Conservation (phyloP, 345 rosid species). For the Anacardium occidentale region DNA sequence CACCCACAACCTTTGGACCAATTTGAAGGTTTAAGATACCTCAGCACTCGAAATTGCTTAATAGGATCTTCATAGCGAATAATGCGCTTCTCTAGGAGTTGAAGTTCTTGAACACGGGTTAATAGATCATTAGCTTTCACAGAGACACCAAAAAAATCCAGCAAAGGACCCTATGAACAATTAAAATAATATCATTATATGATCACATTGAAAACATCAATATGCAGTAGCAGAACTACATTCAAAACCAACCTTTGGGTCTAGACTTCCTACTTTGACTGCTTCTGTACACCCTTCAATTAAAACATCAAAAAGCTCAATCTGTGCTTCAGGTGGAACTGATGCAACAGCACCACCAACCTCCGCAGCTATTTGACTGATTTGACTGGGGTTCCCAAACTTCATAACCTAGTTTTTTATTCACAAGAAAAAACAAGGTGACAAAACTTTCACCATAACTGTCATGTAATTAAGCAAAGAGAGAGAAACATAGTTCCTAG, state of each 20-base stretch:
- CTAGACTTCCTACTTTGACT: conserved; percentile 57
- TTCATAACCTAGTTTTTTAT: conserved; percentile 66
- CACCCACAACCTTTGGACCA: conserved; percentile 99
- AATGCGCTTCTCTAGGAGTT: conserved; percentile 81
- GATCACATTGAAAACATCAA: neutral
- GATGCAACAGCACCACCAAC: conserved; percentile 83
- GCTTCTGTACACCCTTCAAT: conserved; percentile 89
- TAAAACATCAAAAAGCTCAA: conserved; percentile 85
- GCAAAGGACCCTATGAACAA: conserved; percentile 70
- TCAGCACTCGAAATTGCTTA: conserved; percentile 79
- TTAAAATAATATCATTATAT: neutral
- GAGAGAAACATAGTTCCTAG: neutral
- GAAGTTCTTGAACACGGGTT: conserved; percentile 85
- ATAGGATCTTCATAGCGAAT: conserved; percentile 78
- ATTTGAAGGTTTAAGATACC: conserved; percentile 89
- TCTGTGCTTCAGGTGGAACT: conserved; percentile 77
- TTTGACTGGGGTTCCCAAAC: conserved; percentile 83
- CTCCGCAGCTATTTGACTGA: conserved; percentile 62
- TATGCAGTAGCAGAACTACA: neutral
- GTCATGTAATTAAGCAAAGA: conserved; percentile 5
- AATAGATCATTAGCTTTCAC: conserved; percentile 87
- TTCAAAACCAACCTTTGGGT: conserved; percentile 62
- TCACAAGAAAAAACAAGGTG: neutral
- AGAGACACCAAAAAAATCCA: conserved; percentile 96
- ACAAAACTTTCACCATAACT: neutral